These are phyloP conservation scores for Beauveria sp. DNA, from an alignment of 2,329 filamentous ascomycete species.

Conservation along the genomic window DNA sequence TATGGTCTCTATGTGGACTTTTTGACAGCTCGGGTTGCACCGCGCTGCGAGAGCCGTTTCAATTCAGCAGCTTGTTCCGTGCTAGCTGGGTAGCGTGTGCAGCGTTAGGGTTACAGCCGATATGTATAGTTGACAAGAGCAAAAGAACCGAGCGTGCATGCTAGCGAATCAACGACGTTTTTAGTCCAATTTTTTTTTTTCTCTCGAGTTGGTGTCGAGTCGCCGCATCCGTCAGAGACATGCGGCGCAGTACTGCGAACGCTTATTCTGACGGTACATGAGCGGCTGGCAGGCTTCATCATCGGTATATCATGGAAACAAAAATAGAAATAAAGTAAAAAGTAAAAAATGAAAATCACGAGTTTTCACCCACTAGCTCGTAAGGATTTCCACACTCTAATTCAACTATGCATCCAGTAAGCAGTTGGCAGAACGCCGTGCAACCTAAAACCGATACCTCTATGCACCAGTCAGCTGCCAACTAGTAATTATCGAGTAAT, in stretches of 20 bases:
- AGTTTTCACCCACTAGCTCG: too few species aligned
- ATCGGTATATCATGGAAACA: not conserved
- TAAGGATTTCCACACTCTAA: too few species aligned
- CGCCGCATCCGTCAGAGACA: slow-evolving; percentile 4
- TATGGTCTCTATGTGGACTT: not conserved
- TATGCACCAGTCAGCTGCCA: not conserved
- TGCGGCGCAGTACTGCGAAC: not conserved
- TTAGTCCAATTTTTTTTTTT: not conserved
- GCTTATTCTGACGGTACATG: not conserved
- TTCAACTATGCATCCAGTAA: too few species aligned
- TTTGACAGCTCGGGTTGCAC: not conserved
- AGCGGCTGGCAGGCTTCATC: not conserved
- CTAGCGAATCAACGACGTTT: not conserved
- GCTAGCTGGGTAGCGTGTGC: not conserved
- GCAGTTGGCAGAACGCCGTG: not conserved
- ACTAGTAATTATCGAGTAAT: not conserved
- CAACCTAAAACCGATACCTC: not conserved
- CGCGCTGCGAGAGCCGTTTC: not conserved
- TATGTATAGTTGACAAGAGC: not conserved
- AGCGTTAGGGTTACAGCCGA: not conserved
- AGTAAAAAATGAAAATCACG: not conserved
- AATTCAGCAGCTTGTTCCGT: not conserved
- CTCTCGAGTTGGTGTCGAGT: not conserved
- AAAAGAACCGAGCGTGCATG: not conserved
- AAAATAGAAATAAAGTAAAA: not conserved